Evolutionary conservation across 2,329 filamentous ascomycete species (phyloP).

Genomic region (Paecilomyces dactylethromorphus): DNA sequence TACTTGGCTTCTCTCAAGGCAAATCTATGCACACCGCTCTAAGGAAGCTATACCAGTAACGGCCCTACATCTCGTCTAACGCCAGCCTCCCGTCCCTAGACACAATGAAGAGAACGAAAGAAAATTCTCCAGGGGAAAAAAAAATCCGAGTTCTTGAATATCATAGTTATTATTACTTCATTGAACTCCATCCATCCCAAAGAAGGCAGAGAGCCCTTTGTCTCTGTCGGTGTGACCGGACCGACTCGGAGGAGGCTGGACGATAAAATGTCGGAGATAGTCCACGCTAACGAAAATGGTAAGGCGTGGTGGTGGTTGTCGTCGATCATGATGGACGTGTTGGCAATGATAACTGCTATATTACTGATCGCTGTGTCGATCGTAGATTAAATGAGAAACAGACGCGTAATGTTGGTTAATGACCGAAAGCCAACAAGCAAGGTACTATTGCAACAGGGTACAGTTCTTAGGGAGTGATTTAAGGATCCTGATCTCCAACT

Average conservation of each 20-base stretch:
- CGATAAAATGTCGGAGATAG: neutral
- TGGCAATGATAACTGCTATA: neutral
- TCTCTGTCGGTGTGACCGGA: neutral
- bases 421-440: neutral
- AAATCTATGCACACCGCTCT: no score
- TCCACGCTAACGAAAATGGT: neutral
- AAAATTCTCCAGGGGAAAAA: no score
- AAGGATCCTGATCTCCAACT: neutral
- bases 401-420: neutral
- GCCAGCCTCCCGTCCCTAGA: neutral
- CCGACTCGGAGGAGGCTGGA: neutral
- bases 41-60: no score
- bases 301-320: neutral
- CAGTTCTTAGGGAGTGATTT: neutral
- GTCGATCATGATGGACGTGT: neutral
- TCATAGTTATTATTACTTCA: no score
- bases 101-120: neutral
- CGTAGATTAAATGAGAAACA: neutral
- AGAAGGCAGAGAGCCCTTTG: neutral
- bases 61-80: no score
- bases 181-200: neutral
- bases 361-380: neutral
- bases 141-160: no score
- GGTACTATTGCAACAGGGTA: neutral
- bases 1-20: no score